These are phyloP conservation scores for Pharus latifolius DNA, from an alignment of 176 grass and related monocot species.

Conservation along the genomic window DNA sequence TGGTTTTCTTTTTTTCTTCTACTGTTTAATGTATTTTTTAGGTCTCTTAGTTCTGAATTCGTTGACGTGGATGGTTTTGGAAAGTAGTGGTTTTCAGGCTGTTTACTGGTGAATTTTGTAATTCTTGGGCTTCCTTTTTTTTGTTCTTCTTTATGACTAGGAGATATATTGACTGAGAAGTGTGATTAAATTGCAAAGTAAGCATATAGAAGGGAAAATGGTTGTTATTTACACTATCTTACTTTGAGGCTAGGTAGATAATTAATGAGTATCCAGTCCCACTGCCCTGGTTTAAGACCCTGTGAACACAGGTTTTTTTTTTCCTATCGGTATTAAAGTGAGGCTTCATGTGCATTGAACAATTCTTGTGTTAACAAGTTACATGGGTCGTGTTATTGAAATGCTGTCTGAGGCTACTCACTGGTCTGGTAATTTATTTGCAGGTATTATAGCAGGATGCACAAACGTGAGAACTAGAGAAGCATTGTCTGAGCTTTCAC, in stretches of 20 bases:
- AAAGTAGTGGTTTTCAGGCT: not conserved
- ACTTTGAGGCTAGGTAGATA: too few species aligned
- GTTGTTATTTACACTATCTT: too few species aligned
- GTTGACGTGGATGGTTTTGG: not conserved
- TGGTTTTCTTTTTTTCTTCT: not conserved
- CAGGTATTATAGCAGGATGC: slow-evolving; percentile 53
- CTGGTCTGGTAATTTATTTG: not conserved
- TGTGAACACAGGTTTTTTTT: too few species aligned
- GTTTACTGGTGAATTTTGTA: not conserved
- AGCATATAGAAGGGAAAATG: too few species aligned
- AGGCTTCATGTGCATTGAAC: not conserved
- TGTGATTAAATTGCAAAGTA: too few species aligned
- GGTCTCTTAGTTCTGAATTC: not conserved
- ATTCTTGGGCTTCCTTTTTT: not conserved
- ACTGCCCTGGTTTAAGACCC: not conserved
- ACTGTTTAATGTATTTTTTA: not conserved
- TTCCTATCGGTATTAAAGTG: too few species aligned
- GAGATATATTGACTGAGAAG: not conserved
- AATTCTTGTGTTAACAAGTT: not conserved
- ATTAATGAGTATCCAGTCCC: not conserved
- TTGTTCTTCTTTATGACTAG: not conserved
- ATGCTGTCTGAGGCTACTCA: not conserved
- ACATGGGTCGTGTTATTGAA: not conserved
- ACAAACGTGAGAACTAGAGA: slow-evolving; percentile 24
- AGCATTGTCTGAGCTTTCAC: slow-evolving; percentile 47